Evolutionary conservation across 176 grass and related monocot species (phyloP), one percentile per base, ranked within the genome.

Genomic region (Cocos nucifera): DNA sequence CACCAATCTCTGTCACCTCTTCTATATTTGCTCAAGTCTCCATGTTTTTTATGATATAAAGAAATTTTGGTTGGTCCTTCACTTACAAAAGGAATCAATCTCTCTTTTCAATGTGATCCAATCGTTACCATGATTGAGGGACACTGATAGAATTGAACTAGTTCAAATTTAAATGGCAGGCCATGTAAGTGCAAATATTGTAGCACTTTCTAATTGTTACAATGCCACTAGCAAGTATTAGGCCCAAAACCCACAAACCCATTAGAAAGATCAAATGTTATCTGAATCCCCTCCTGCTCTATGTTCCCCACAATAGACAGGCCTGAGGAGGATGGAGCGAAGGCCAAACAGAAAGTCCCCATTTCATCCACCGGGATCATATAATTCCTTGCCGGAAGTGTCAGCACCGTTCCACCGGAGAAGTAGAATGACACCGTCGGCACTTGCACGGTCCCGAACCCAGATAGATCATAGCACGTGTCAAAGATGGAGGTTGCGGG

Each of bases 341-440:
- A 96, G 0, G 91, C 91, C 19, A 96, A 85, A 80, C 91, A 96
- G 70, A 74, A 96, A 0, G 80, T 55, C 26, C 80, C 91, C 4
- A 16, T 39, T 49, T 75, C 84, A 80, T 75, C 81, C 58, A 91
- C 79, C 14, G 79, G 78, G 19, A 91, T 54, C 29, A 97, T 71
- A 49, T 88, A 86, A 69, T 97, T 97, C 78, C 78, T 75, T 18
- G 92, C 92, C 68, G 92, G 83, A 48, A 97, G 75, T 54, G 92
- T 88, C 66, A 97, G 75, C 12, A 81, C 72, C 24, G 80, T 69
- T 17, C 69, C 84, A 2, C 71, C 78, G 20, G 72, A 51, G 24
- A 97, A 90, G 79, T 80, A 97, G 74, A 97, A 78, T 0, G 92
- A 87, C 44, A 96, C 92, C n/a, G 92, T 96, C 0, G 92, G 87